These are phyloP conservation scores for Zasmidium angulare DNA, from an alignment of 2,329 filamentous ascomycete genomes.

Conservation along the genomic window DNA sequence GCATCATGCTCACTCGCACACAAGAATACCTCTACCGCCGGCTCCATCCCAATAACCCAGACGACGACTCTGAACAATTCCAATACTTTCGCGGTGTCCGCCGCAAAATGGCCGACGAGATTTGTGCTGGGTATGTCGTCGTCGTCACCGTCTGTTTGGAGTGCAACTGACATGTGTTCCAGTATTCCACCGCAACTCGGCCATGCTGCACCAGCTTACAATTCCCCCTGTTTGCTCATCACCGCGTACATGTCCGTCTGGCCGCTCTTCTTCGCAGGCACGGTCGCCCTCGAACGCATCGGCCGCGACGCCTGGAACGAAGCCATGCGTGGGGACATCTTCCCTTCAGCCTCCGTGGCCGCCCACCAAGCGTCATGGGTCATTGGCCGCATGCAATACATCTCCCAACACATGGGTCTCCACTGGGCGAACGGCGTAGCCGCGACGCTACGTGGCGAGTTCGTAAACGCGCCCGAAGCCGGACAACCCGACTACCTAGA, in stretches of 20 bases:
- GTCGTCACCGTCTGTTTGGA: too few relatives aligned
- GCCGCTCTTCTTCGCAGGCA: constrained; percentile 37
- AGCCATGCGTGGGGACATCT: constrained; percentile 6
- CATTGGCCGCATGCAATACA: constrained; percentile 32
- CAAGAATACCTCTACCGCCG: constrained; percentile 29
- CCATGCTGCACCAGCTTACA: constrained; percentile 25
- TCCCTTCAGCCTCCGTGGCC: constrained; percentile 20
- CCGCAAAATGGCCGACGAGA: constrained; percentile 33
- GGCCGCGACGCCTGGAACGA: constrained; percentile 16
- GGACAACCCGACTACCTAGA: neutral
- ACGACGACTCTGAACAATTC: constrained; percentile 22
- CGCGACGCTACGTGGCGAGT: constrained; percentile 31
- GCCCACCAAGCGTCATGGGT: constrained; percentile 32
- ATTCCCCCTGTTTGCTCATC: constrained; percentile 27
- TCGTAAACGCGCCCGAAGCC: constrained; percentile 11
- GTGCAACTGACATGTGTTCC: too few relatives aligned
- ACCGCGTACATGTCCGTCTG: constrained; percentile 33
- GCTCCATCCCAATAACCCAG: constrained; percentile 14
- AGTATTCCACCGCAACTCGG: constrained; percentile 29
- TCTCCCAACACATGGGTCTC: constrained; percentile 28
- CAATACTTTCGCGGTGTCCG: constrained; percentile 28
- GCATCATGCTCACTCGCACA: constrained; percentile 32
- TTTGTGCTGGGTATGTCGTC: too few relatives aligned
- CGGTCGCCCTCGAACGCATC: constrained; percentile 32
- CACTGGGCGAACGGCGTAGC: constrained; percentile 34